These are phyloP conservation scores for Chlorencoelia australis DNA, from an alignment of 2,329 filamentous ascomycete genomes.

Conservation along the genomic window DNA sequence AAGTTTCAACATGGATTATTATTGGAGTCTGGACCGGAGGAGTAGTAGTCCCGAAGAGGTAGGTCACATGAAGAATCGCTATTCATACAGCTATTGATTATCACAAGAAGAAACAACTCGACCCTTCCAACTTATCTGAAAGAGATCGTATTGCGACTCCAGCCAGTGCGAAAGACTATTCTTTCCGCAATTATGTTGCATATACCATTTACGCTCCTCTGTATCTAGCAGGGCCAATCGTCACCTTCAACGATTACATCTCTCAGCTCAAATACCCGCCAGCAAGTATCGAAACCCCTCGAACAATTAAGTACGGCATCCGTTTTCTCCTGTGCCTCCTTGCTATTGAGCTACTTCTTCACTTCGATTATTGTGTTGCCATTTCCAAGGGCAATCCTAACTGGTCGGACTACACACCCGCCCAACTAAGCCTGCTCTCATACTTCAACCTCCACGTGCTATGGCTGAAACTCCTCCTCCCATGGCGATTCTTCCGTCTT, in stretches of 20 bases:
- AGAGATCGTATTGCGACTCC: slow-evolving; percentile 73
- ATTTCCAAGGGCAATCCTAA: slow-evolving; percentile 72
- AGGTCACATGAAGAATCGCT: slow-evolving; percentile 28
- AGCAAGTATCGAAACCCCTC: slow-evolving; percentile 56
- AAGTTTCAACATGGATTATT: slow-evolving; percentile 95
- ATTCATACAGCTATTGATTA: slow-evolving; percentile 42
- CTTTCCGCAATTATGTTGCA: slow-evolving; percentile 77
- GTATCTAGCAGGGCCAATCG: slow-evolving; percentile 83
- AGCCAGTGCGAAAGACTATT: slow-evolving; percentile 60
- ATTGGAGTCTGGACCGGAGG: slow-evolving; percentile 69
- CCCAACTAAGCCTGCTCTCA: slow-evolving; percentile 80
- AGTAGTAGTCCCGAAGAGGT: slow-evolving; percentile 71
- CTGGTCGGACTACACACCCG: slow-evolving; percentile 77
- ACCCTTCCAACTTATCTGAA: slow-evolving; percentile 79
- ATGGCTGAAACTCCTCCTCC: slow-evolving; percentile 93
- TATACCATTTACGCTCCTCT: slow-evolving; percentile 88
- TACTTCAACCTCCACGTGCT: slow-evolving; percentile 96
- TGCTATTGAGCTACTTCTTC: slow-evolving; percentile 82
- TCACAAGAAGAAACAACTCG: slow-evolving; percentile 93
- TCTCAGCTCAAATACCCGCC: slow-evolving; percentile 69
- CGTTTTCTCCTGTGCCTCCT: slow-evolving; percentile 74
- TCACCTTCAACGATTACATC: slow-evolving; percentile 98
- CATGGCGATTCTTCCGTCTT: slow-evolving; percentile 98
- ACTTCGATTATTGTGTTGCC: slow-evolving; percentile 88
- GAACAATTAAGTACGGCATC: slow-evolving; percentile 71